Base-by-base conservation (phyloP, 2,329 filamentous ascomycete species). In the Colletotrichum zoysiae region DNA sequence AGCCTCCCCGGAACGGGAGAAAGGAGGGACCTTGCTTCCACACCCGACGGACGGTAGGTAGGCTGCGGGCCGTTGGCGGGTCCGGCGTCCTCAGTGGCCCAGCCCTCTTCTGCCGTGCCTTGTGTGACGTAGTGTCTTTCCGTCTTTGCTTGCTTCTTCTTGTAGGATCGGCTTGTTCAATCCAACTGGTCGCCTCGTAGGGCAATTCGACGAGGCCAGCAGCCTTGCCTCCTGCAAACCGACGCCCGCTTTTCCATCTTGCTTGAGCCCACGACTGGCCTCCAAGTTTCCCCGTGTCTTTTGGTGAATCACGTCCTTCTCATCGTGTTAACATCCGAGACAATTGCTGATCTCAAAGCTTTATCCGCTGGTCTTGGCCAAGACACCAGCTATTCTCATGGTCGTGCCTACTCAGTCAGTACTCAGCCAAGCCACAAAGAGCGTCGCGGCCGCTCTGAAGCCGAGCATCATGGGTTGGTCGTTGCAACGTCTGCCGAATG, bases 351-450 rank as follows among this genome's bases (percentile, higher is more conserved):
- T 46, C 57, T 38, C 26, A 26, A 12, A 51, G 26, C 44, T 50
- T 71, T 71, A 11, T 46, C 62, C 61, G 70, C 57, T 71, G 56
- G 62, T 48, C 50, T 26, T 26, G 23, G 48, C 33, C 59, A 62
- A 64, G 67, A 67, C 67, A 58, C 56, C 55, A 42, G 59, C 55
- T 42, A 42, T 61, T 55, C 14, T 69, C 55, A 48, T 20, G 23
- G 12, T 61, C 55, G 18, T 40, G 58, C 38, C 58, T 67, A 53
- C 51, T 63, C 44, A 46, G 16, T 71, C 53, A 69, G 65, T 65
- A 50, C 70, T 71, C 71, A 75, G 74, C 75, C 72, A 68, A 71
- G 73, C 71, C 68, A 69, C 67, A 51, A 60, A 72, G 42, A 69
- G 71, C 61, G 67, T 38, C 9, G 40, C 60, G 46, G 30, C 44